Evolutionary conservation across 441 rosid species (phyloP), one percentile per base, ranked within the genome.

Genomic region (Pelargonium myrrhifolium): DNA sequence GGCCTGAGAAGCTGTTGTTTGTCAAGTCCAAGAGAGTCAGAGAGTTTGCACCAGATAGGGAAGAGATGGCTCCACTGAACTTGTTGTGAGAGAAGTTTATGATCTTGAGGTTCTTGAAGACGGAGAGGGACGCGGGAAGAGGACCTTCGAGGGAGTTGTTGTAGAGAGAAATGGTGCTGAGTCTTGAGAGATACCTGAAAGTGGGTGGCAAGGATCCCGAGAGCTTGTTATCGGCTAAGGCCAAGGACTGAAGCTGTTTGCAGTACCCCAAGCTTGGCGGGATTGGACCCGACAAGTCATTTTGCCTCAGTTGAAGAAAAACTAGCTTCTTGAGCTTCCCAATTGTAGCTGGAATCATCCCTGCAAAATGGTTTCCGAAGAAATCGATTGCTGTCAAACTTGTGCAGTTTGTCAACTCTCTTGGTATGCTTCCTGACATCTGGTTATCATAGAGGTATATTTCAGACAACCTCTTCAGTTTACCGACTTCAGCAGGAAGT

Each of bases 201-300:
- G 97, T 89, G 17, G 86, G 83, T 35, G 98, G 97, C 82, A 93
- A 59, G 14, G 81, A 61, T 47, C 98, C 97, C 4, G 93, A 78
- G 53, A 93, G 81, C 71, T 79, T 73, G 77, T 93, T 93, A 65
- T 93, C 97, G 0, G 95, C 97, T 78, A 93, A 80, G 67, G 95
- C 86, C 75, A 90, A 51, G 6, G 62, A 20, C 77, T 79, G 83
- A 40, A 90, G 85, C 35, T 73, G 78, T 53, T 61, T 72, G 82
- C 97, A 93, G 84, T 93, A 83, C 66, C 97, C 98, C 60, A 93
- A 72, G 71, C 86, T 85, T 61, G 93, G 81, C 6, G 98, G 98
- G 72, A 93, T 66, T 6, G 82, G 83, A 72, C 98, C 97, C 0
- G 83, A 78, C 71, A 93, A 71, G 61, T 85, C 88, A 80, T 93